Conservation (phyloP, 257 asterid genomes). For the Eustoma russellianum region DNA sequence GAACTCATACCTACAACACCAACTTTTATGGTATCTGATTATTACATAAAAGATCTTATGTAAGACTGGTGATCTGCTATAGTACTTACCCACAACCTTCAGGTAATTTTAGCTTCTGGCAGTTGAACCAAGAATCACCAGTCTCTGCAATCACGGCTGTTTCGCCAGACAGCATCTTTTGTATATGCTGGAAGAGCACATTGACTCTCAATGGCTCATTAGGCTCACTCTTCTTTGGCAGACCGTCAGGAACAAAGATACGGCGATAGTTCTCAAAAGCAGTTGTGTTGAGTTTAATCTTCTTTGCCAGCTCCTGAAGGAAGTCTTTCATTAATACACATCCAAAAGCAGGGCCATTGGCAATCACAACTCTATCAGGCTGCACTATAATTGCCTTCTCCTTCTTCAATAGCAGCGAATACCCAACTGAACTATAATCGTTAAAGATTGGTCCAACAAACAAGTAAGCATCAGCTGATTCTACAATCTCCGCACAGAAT, state of each 20-base stretch:
- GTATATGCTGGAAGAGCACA: conserved; percentile 64
- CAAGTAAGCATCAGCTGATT: conserved; percentile 67
- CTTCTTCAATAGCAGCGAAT: conserved; percentile 66
- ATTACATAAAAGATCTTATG: conserved; percentile 6
- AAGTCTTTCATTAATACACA: conserved; percentile 74
- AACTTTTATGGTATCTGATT: conserved; percentile 28
- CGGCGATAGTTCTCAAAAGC: conserved; percentile 59
- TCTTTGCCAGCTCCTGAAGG: conserved; percentile 41
- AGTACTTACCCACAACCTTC: conserved; percentile 68
- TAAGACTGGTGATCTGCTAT: not conserved
- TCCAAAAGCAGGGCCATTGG: conserved; percentile 65
- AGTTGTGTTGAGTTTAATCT: conserved; percentile 30
- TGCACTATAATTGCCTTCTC: conserved; percentile 67
- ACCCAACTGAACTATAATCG: conserved; percentile 84
- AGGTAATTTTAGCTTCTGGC: conserved; percentile 82
- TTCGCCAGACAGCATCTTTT: conserved; percentile 45
- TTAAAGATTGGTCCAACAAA: conserved; percentile 77
- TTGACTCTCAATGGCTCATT: conserved; percentile 66
- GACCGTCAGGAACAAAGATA: conserved; percentile 65
- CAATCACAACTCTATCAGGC: conserved; percentile 59
- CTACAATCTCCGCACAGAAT: conserved; percentile 79
- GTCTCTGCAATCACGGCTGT: conserved; percentile 78
- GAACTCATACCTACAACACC: conserved; percentile 67
- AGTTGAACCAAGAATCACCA: conserved; percentile 86
- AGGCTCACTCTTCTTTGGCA: conserved; percentile 46